A percentile compares a stretch with the other conserved stretches of the same genome.
Evolutionary conservation across 2,329 filamentous ascomycete genomes (phyloP).

Genomic region (Calonectria honghensis): DNA sequence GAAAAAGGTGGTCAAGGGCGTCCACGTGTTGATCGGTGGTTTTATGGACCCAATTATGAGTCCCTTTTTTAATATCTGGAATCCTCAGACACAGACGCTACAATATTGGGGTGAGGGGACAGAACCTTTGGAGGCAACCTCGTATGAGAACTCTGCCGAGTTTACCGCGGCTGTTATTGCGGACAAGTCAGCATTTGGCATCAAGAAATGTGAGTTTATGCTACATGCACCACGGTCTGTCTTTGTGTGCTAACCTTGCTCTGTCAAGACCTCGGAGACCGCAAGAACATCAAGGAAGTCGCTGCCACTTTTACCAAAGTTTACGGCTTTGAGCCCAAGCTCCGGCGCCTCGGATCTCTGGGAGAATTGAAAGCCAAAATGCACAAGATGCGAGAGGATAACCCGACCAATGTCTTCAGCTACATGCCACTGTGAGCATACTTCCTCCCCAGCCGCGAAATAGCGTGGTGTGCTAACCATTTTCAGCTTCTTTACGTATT

Average conservation of each 20-base stretch:
- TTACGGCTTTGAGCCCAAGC: constrained; percentile 19
- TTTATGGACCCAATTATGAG: constrained; percentile 10
- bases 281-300: constrained; percentile 26
- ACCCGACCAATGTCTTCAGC: constrained; percentile 6
- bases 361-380: constrained; percentile 25
- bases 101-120: constrained; percentile 61
- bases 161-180: constrained; percentile 50
- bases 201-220: neutral
- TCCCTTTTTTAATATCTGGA: constrained; percentile 10
- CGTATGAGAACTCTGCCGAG: constrained; percentile 61
- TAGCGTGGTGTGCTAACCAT: neutral
- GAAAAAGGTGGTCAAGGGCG: constrained; percentile 60
- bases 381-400: constrained; percentile 10
- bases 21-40: constrained; percentile 56
- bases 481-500: constrained; percentile 19
- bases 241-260: neutral
- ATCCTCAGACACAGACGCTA: constrained; percentile 49
- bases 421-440: constrained; percentile 1
- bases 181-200: neutral
- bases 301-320: constrained; percentile 7
- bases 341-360: neutral
- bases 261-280: constrained; percentile 6
- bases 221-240: no score
- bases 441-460: neutral
- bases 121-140: constrained; percentile 61